phyloP scores from a whole-genome alignment of 257 asterid genomes.

The Cynanchum wilfordii region DNA sequence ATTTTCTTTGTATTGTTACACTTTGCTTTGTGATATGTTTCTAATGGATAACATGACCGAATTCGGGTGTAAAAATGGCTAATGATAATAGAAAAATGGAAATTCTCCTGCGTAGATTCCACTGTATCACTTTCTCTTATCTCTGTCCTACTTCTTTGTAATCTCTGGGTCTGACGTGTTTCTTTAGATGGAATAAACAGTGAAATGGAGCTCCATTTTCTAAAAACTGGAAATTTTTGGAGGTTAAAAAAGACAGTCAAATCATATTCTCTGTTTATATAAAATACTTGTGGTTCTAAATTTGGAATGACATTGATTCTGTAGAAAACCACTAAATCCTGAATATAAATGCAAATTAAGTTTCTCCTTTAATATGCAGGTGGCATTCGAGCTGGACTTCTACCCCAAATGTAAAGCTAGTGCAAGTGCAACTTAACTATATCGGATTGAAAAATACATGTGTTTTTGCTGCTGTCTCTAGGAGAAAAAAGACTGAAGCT shows the following conservation, averaged over 20 bases:
- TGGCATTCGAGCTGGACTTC: conserved; percentile 42
- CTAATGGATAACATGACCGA: not conserved
- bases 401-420: conserved; percentile 32
- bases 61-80: not conserved
- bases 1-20: not conserved
- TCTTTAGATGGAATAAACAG: not conserved
- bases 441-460: conserved; percentile 35
- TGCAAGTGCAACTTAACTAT: conserved; percentile 45
- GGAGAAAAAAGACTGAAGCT: conserved; percentile 30
- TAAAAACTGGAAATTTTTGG: not conserved
- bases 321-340: not conserved
- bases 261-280: not conserved
- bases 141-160: not conserved
- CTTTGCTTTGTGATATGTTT: conserved; percentile 2
- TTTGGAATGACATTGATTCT: not conserved
- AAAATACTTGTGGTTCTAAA: not conserved
- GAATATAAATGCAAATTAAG: not conserved
- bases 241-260: not conserved
- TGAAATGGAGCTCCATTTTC: conserved; percentile 10
- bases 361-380: conserved; percentile 35
- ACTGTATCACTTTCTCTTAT: not conserved
- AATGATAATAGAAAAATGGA: not conserved
- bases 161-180: not conserved
- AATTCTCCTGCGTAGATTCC: not conserved
- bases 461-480: conserved; percentile 48